phyloP scores from a whole-genome alignment of 225 moss, liverwort and hornwort species.

The Sphagnum contortum region DNA sequence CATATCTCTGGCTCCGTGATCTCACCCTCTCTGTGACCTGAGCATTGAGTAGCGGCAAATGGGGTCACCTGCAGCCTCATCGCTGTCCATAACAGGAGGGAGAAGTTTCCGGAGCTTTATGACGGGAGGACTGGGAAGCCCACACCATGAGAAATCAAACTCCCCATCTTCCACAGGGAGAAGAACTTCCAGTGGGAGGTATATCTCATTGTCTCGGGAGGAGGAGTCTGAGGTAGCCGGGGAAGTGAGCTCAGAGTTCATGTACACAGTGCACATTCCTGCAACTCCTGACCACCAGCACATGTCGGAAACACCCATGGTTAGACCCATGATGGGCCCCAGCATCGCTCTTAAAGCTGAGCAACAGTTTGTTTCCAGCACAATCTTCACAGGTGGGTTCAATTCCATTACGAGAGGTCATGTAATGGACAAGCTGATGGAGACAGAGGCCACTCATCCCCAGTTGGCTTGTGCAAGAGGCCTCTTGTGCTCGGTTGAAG shows the following conservation, averaged over 20 bases:
- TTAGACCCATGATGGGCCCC: constrained; percentile 33
- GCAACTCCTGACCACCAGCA: constrained; percentile 77
- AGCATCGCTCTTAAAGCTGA: constrained; percentile 53
- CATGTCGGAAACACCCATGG: constrained; percentile 31
- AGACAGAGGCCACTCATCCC: constrained; percentile 44
- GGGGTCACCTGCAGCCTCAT: constrained; percentile 19
- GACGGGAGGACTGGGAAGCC: constrained; percentile 21
- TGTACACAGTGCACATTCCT: constrained; percentile 75
- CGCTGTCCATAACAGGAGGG: constrained; percentile 23
- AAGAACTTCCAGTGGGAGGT: constrained; percentile 72
- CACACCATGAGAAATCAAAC: constrained; percentile 27
- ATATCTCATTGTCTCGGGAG: constrained; percentile 60
- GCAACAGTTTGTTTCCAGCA: constrained; percentile 89
- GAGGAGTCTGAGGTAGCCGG: constrained; percentile 51
- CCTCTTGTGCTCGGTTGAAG: constrained; percentile 37
- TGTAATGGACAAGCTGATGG: constrained; percentile 87
- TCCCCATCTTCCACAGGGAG: constrained; percentile 42
- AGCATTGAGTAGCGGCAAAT: neutral
- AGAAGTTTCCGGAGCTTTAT: constrained; percentile 31
- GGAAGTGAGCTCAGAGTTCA: constrained; percentile 73
- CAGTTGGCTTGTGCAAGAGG: constrained; percentile 63
- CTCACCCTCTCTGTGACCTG: no score
- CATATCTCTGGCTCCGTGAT: no score
- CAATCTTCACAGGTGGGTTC: constrained; percentile 86
- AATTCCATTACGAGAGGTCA: constrained; percentile 76